Conservation (phyloP, 768 basidiomycete genomes). For the Mycena vitilis region DNA sequence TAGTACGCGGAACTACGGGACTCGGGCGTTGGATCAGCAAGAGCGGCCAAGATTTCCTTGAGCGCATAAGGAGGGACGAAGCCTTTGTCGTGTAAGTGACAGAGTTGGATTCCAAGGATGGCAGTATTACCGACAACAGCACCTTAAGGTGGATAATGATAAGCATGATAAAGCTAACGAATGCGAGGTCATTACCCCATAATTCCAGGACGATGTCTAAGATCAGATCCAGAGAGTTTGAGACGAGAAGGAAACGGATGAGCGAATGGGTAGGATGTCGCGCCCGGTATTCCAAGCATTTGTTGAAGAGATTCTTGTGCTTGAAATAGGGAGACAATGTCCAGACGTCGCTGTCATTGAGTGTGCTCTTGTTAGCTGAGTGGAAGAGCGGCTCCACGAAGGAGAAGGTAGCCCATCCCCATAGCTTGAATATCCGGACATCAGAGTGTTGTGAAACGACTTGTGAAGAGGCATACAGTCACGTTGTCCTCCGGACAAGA, state of each 20-base stretch:
- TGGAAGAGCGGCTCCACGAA: slow-evolving; percentile 73
- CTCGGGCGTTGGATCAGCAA: slow-evolving; percentile 56
- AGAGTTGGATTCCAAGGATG: slow-evolving; percentile 1
- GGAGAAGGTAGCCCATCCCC: slow-evolving; percentile 74
- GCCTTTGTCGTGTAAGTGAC: slow-evolving; percentile 48
- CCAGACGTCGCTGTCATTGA: slow-evolving; percentile 69
- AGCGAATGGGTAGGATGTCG: slow-evolving; percentile 69
- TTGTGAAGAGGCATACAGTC: slow-evolving; percentile 38
- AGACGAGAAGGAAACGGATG: slow-evolving; percentile 69
- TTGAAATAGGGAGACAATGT: slow-evolving; percentile 73
- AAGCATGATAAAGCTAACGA: background rate
- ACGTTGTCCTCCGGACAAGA: slow-evolving; percentile 76
- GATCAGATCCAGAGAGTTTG: slow-evolving; percentile 77
- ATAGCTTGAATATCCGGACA: slow-evolving; percentile 47
- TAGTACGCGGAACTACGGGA: slow-evolving; percentile 61
- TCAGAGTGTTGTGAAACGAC: slow-evolving; percentile 2
- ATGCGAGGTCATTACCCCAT: slow-evolving; percentile 64
- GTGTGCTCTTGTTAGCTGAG: slow-evolving; percentile 61
- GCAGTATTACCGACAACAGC: slow-evolving; percentile 20
- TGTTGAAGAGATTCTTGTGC: slow-evolving; percentile 75
- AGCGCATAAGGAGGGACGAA: slow-evolving; percentile 77
- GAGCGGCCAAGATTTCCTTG: slow-evolving; percentile 66
- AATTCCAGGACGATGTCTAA: slow-evolving; percentile 68
- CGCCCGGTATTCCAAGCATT: slow-evolving; percentile 65
- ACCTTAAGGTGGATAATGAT: slow-evolving; percentile 42